Percentiles rank a stretch among this genome's conserved stretches.
These are phyloP conservation scores for Clavariopsis aquatica DNA, from an alignment of 495 filamentous ascomycete species.

Conservation along the genomic window DNA sequence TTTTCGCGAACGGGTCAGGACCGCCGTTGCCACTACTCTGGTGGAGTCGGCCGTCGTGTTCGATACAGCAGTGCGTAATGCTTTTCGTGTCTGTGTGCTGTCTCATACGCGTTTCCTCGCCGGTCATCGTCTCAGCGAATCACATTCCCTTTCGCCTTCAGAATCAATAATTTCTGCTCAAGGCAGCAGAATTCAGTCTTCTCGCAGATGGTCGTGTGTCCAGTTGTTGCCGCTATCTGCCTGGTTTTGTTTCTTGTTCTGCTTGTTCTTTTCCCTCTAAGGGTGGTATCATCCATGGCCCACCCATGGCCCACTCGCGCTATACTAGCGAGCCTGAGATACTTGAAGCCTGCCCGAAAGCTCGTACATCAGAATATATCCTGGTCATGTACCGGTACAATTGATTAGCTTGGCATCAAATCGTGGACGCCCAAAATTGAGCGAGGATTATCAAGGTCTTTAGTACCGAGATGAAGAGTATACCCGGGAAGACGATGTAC, in stretches of 20 bases:
- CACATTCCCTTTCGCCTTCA: background rate
- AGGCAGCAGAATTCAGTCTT: constrained; percentile 18
- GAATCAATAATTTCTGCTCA: background rate
- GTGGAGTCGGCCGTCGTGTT: background rate
- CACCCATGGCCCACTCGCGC: background rate
- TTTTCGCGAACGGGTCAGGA: background rate
- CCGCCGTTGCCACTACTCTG: background rate
- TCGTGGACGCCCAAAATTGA: too few relatives aligned
- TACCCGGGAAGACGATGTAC: too few relatives aligned
- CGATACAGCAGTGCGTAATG: constrained; percentile 1
- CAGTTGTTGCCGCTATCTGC: background rate
- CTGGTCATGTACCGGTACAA: too few relatives aligned
- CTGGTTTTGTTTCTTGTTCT: background rate
- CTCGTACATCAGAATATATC: too few relatives aligned
- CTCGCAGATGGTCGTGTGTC: background rate
- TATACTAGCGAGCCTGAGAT: background rate
- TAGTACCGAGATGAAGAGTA: too few relatives aligned
- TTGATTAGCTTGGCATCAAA: too few relatives aligned
- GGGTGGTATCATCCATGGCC: too few relatives aligned
- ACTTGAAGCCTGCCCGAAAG: too few relatives aligned
- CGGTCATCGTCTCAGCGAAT: background rate
- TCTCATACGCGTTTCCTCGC: constrained; percentile 12
- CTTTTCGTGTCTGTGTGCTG: constrained; percentile 2
- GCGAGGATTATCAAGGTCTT: too few relatives aligned
- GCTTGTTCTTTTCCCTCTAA: background rate